Evolutionary conservation across 208 protist genomes (phyloP).

Genomic region (Crithidia thermophila): DNA sequence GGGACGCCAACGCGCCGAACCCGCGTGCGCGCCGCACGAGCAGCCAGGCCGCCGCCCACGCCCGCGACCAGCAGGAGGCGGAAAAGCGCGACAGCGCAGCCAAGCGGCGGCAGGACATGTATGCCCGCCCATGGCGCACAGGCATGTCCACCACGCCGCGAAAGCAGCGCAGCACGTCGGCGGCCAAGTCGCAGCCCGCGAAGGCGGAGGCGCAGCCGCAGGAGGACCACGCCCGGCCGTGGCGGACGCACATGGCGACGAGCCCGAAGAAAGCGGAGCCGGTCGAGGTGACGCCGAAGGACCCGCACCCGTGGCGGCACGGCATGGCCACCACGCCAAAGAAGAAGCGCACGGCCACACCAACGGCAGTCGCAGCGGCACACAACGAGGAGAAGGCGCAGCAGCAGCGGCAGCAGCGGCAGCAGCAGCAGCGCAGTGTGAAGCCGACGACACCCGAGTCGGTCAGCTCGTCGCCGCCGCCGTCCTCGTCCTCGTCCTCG

Average conservation of each 20-base stretch:
- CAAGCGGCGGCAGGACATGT: constrained; percentile 19
- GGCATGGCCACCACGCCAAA: background rate
- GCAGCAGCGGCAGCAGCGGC: background rate
- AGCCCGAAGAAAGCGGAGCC: constrained; percentile 3
- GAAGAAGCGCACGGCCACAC: background rate
- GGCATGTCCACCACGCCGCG: constrained; percentile 8
- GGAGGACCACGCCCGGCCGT: background rate
- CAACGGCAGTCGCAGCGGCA: background rate
- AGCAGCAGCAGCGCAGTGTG: background rate
- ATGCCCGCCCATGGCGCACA: constrained; percentile 36
- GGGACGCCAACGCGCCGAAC: constrained; percentile 19
- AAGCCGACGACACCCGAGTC: background rate
- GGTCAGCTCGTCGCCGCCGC: background rate
- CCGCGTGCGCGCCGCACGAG: constrained; percentile 28
- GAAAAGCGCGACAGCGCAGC: background rate
- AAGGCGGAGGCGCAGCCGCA: background rate
- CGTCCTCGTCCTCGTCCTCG: background rate
- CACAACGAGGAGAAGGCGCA: background rate
- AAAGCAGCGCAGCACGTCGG: background rate
- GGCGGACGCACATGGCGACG: constrained; percentile 15
- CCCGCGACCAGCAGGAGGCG: constrained; percentile 4
- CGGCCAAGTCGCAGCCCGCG: background rate
- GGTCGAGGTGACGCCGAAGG: background rate
- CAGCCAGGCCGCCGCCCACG: constrained; percentile 23
- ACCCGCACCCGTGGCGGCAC: background rate